Conservation (phyloP, 495 filamentous ascomycete species). For the Acidiella bohemica region DNA sequence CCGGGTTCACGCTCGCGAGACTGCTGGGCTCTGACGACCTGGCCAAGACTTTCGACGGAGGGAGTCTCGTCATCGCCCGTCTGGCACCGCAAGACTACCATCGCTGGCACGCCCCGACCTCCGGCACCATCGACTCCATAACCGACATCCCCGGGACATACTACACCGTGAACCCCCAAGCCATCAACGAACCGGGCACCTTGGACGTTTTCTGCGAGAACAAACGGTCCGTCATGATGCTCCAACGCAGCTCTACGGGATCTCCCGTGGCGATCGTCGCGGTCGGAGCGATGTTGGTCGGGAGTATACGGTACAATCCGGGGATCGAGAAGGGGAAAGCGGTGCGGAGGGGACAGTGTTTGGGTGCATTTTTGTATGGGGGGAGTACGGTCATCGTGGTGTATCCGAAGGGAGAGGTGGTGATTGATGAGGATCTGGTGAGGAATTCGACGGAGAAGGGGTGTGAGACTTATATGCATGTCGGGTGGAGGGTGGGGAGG, state of each 20-base stretch:
- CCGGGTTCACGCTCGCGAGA: constrained; percentile 19
- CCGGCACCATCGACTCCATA: constrained; percentile 13
- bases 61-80: constrained; percentile 18
- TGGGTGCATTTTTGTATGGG: constrained; percentile 21
- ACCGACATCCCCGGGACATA: constrained; percentile 21
- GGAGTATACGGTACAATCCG: constrained; percentile 30
- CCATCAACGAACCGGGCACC: constrained; percentile 32
- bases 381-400: constrained; percentile 21
- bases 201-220: constrained; percentile 36
- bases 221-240: constrained; percentile 29
- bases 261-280: constrained; percentile 29
- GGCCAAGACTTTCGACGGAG: constrained; percentile 18
- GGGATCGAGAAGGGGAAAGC: constrained; percentile 21
- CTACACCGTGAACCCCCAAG: constrained; percentile 35
- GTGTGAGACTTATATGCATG: constrained; percentile 28
- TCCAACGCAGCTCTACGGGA: constrained; percentile 25
- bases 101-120: constrained; percentile 19
- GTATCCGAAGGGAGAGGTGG: constrained; percentile 16
- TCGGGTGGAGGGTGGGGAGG: constrained; percentile 27
- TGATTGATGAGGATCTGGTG: constrained; percentile 20
- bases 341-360: constrained; percentile 19
- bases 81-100: constrained; percentile 23
- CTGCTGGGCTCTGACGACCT: constrained; percentile 12
- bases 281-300: constrained; percentile 34
- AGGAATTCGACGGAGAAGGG: constrained; percentile 19